Conservation (phyloP, 2,329 filamentous ascomycete species). For the Albifimbria verrucaria region DNA sequence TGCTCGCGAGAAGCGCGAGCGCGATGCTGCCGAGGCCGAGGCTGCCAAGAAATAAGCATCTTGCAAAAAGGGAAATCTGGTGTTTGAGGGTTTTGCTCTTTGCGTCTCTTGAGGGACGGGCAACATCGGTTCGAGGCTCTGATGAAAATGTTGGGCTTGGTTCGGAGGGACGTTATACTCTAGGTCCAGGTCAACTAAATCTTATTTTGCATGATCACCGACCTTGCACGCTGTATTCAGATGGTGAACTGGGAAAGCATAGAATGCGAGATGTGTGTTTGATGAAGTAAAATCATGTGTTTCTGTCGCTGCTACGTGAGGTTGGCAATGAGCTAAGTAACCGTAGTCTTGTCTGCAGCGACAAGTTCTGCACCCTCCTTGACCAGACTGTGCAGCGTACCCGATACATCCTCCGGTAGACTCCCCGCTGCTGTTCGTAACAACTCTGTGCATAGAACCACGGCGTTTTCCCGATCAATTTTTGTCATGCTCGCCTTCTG, state of each 20-base stretch:
- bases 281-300: too few relatives aligned
- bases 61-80: slow-evolving; percentile 34
- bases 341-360: slow-evolving; percentile 19
- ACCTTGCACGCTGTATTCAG: slow-evolving; percentile 29
- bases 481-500: slow-evolving; percentile 42
- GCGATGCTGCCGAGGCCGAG: slow-evolving; percentile 82
- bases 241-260: slow-evolving; percentile 23
- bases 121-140: slow-evolving; percentile 35
- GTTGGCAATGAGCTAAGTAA: background rate
- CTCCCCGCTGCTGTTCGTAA: slow-evolving; percentile 40
- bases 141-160: slow-evolving; percentile 31
- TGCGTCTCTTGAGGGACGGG: slow-evolving; percentile 33
- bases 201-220: slow-evolving; percentile 39
- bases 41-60: slow-evolving; percentile 76
- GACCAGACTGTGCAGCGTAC: slow-evolving; percentile 46
- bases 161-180: slow-evolving; percentile 34
- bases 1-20: slow-evolving; percentile 87
- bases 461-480: slow-evolving; percentile 58
- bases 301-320: too few relatives aligned
- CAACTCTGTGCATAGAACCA: slow-evolving; percentile 57
- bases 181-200: slow-evolving; percentile 38
- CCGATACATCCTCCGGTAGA: slow-evolving; percentile 35
- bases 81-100: slow-evolving; percentile 42
- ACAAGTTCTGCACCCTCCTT: slow-evolving; percentile 47
- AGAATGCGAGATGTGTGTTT: slow-evolving; percentile 4